Base-by-base conservation (phyloP, 352 stramenopile genomes). In the Phytophthora lateralis region DNA sequence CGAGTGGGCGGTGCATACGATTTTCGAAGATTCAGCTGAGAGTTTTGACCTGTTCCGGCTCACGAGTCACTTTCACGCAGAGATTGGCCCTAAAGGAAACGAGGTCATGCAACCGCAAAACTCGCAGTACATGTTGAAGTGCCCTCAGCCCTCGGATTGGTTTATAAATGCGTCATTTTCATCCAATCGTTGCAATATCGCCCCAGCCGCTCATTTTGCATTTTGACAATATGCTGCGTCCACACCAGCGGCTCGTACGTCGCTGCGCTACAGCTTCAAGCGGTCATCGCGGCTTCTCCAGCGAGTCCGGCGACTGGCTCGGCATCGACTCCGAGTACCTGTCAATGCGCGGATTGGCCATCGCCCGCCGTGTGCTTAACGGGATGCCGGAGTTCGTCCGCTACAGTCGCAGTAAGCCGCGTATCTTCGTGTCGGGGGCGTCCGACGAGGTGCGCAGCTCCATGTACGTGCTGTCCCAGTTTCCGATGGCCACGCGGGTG, bases 401-500 rank as follows among this genome's bases (percentile, higher is more conserved):
- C 18, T 69, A 69, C 49, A 60, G 42, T 21, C 57, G 27, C 1
- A n/a, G 8, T 15, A 66, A 62, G 32, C 60, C 65, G 17, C 66
- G 50, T 7, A 35, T 80, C 9, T 89, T 89, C 48, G 61, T 66
- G 12, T 57, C 60, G n/a, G 38, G 51, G 0, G 38, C 65, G 17
- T 50, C 63, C 1, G 67, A 83, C 29, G 61, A 83, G n/a, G 64
- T 59, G 21, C 70, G 71, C 49, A 81, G 51, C 46, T 58, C 65
- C 54, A 89, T 89, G 79, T 85, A 73, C 52, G 66, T 84, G 24
- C 41, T 89, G 34, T 82, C 70, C 30, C 66, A 73, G 38, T 76
- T 85, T 53, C 75, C 76, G 10, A 63, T 42, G 17, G 11, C 27
- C 0, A 66, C 62, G 34, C 58, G 44, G 0, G 59, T 87, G 20